Conservation (phyloP, 1,284 basidiomycete species). For the Ustilago cynodontis region DNA sequence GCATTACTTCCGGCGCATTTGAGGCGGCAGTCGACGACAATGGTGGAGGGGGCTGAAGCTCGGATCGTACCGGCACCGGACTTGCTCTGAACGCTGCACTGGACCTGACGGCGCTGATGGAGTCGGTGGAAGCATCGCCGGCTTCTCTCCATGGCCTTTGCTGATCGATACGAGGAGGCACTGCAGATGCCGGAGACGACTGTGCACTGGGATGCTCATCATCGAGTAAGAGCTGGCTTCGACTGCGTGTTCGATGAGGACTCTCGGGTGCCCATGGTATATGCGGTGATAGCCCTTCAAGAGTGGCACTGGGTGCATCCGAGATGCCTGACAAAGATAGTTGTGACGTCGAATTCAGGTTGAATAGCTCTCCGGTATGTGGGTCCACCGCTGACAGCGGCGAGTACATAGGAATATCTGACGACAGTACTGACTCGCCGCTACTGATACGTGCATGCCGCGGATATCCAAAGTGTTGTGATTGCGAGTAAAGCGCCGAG, state of each 20-base stretch:
- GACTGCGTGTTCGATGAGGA: conserved; percentile 26
- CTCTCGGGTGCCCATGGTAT: conserved; percentile 38
- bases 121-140: conserved; percentile 37
- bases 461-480: conserved; percentile 22
- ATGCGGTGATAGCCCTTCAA: conserved; percentile 38
- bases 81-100: conserved; percentile 17
- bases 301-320: conserved; percentile 46
- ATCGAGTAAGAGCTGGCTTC: conserved; percentile 30
- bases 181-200: conserved; percentile 36
- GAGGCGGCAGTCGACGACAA: neutral
- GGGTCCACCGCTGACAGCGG: conserved; percentile 36
- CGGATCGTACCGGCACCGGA: conserved; percentile 15
- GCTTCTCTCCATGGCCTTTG: conserved; percentile 30
- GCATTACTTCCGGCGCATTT: neutral
- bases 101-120: conserved; percentile 11
- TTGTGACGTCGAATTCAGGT: conserved; percentile 45
- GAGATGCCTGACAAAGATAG: conserved; percentile 46
- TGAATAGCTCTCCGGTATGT: conserved; percentile 17
- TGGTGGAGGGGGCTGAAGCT: conserved; percentile 13
- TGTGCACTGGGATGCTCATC: conserved; percentile 41
- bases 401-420: conserved; percentile 29
- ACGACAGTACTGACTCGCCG: conserved; percentile 32
- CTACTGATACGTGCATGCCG: conserved; percentile 44
- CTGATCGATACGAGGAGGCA: conserved; percentile 17
- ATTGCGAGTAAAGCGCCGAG: conserved; percentile 27